Base-by-base conservation (phyloP, 1,284 basidiomycete species). In the Rhizoctonia solani region DNA sequence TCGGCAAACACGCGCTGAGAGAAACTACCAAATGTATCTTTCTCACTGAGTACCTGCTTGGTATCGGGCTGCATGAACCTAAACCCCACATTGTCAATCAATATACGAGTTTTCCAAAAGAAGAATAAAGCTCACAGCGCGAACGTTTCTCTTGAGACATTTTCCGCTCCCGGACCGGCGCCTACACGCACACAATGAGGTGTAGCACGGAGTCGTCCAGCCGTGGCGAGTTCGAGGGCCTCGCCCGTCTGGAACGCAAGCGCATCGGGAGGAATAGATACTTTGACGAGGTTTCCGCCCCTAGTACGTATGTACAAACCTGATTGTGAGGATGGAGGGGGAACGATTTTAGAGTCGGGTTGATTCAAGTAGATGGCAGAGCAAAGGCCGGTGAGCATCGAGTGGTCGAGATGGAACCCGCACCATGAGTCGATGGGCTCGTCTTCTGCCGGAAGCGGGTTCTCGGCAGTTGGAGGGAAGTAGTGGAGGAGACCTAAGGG, bases 211-310 rank as follows among this genome's bases (percentile, higher is more conserved):
- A 97, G 79, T 68, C 81, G 83, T 11, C 86, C 85, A 19, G 81
- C 85, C 0, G 93, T 95, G 13, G 94, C 87, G 30, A 97, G 80
- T 76, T 95, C 87, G 29, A 98, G 84, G 14, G 94, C 92, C 78
- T 97, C 93, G 6, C 94, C 94, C 0, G 93, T 96, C 76, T 98
- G 94, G 77, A 97, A 95, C 1, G 94, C 94, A 68, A 92, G 78
- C 74, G 86, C 90, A 73, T 91, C 85, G 16, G 80, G 73, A 1
- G 95, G 94, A 69, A 98, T 96, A 1, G 85, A 81, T 13, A 95
- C 92, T 75, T 92, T 94, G 16, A 86, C 87, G 21, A 90, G 77
- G 29, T 84, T 79, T 0, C 87, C 87, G 5, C 87, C 89, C 47
- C 93, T 85, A 16, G 90, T 92, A 65, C 87, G 88, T 72, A 98